Evolutionary conservation across 371 early-diverging fungal genomes (phyloP), one percentile per base, ranked within the genome.

Genomic region (Apophysomyces ossiformis): DNA sequence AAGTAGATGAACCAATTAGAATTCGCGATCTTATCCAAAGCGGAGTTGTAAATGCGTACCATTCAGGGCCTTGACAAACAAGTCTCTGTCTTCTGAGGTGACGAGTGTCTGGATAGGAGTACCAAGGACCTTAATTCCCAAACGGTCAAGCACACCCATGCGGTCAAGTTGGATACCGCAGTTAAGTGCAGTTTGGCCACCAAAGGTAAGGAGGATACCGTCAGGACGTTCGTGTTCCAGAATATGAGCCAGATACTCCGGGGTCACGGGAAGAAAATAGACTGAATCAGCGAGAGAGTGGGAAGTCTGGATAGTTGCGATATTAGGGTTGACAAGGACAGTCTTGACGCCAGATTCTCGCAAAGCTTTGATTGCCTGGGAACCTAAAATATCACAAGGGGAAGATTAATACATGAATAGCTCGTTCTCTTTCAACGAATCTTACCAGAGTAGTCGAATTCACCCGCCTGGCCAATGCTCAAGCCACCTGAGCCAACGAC

Each of bases 281-380:
- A 96, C 95, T 56, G 87, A 85, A 77, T 96, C 95, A 4, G 98
- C 98, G 41, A 97, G 84, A 38, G 89, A 92, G 68, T 94, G 89
- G 44, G 92, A 92, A n/a, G 98, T 97, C 84, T 97, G 98, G 63
- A 96, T 93, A 12, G 98, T 97, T 32, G 98, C 98, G 74, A 97
- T 97, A 77, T 97, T 97, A 63, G 98, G 98, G 76, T 97, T 97
- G 69, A 96, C 89, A 38, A 97, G 84, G 37, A 97, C 87, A 0
- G 96, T 96, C 63, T 95, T 71, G 62, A 97, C 89, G 59, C 88
- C 88, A 46, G 93, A 93, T 73, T 97, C 96, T 70, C 90, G 89
- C 69, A 97, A 83, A 15, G 97, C 96, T 82, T 97, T 97, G 85
- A 97, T 97, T 26, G 97, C 97, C 83, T 97, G 93, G 11, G 93